Evolutionary conservation across 768 basidiomycete genomes (phyloP).

Genomic region (Panaeolus papilionaceus): DNA sequence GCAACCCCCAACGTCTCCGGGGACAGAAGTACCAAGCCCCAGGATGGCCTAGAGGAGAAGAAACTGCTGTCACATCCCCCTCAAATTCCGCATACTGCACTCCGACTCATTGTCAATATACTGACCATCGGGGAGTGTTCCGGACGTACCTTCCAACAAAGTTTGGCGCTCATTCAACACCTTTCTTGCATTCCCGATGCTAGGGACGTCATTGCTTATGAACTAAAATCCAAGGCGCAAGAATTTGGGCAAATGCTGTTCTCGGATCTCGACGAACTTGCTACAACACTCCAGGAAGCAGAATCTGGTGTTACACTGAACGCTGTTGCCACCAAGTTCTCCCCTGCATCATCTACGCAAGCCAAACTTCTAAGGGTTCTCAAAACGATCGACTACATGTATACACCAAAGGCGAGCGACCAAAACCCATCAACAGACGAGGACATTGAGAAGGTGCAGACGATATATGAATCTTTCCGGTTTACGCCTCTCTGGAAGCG

Average conservation of each 20-base stretch:
- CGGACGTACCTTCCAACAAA: slow-evolving; percentile 94
- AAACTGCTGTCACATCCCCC: slow-evolving; percentile 74
- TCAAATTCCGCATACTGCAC: slow-evolving; percentile 81
- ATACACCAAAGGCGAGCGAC: slow-evolving; percentile 61
- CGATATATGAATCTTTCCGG: slow-evolving; percentile 90
- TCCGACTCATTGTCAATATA: slow-evolving; percentile 94
- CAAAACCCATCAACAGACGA: slow-evolving; percentile 38
- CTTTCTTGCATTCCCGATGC: slow-evolving; percentile 89
- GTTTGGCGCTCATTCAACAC: slow-evolving; percentile 90
- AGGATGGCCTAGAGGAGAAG: slow-evolving; percentile 51
- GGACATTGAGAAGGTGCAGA: slow-evolving; percentile 82
- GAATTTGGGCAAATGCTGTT: slow-evolving; percentile 82
- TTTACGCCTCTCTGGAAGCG: slow-evolving; percentile 90
- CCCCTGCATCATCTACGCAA: slow-evolving; percentile 91
- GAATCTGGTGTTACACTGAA: slow-evolving; percentile 63
- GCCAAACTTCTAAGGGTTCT: slow-evolving; percentile 95
- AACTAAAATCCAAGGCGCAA: slow-evolving; percentile 86
- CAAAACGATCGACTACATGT: slow-evolving; percentile 98
- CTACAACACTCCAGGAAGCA: slow-evolving; percentile 61
- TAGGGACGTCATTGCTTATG: slow-evolving; percentile 87
- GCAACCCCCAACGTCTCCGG: neutral
- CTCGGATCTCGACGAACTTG: slow-evolving; percentile 80
- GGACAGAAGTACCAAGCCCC: slow-evolving; percentile 30
- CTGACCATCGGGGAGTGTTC: slow-evolving; percentile 98
- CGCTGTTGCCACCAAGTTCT: slow-evolving; percentile 87